Evolutionary conservation across 2,329 filamentous ascomycete genomes (phyloP), one percentile per base, ranked within the genome.

Genomic region (Aspergillus glaucus): DNA sequence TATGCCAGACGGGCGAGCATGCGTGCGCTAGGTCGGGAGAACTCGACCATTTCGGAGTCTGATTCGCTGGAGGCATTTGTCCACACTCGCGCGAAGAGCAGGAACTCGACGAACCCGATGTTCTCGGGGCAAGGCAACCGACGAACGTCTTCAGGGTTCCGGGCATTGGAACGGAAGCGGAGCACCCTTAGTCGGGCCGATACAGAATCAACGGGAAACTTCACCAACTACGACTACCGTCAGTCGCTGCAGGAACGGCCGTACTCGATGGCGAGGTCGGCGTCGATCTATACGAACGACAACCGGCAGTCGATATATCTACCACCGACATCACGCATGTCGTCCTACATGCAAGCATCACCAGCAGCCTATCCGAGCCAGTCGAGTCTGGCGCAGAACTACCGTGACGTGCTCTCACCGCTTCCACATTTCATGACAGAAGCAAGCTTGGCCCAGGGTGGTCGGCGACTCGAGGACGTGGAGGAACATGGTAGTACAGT

Each of bases 51-150:
- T 32, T 67, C 66, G 6, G 67, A 69, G 44, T 56, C 62, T 1
- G 67, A 68, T 44, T 69, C 66, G 6, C 50, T 70, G 9, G 67
- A 69, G 45, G 67, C 66, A 3, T 70, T 70, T 48, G 65, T 70
- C 12, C 66, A 70, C 49, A 62, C 58, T 40, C 65, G 67, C 3
- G 67, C 67, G 39, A 69, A 66, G 45, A 56, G 60, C 45, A 64
- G 67, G 47, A 69, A 69, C 50, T 69, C 67, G 2, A 56, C 64
- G 26, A 70, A 69, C 43, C 67, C 67, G 2, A 50, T 69, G 41
- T 69, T 70, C 49, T 66, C 67, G 2, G 64, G 62, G 2, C 64
- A 68, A 47, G 55, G 63, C 45, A 62, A 57, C 28, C 64, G 63
- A 28, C 64, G 63, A 39, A 56, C 54, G 7, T 66, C 66, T 3